Evolutionary conservation across 306 rosid species (phyloP).

Genomic region (Malus fusca): DNA sequence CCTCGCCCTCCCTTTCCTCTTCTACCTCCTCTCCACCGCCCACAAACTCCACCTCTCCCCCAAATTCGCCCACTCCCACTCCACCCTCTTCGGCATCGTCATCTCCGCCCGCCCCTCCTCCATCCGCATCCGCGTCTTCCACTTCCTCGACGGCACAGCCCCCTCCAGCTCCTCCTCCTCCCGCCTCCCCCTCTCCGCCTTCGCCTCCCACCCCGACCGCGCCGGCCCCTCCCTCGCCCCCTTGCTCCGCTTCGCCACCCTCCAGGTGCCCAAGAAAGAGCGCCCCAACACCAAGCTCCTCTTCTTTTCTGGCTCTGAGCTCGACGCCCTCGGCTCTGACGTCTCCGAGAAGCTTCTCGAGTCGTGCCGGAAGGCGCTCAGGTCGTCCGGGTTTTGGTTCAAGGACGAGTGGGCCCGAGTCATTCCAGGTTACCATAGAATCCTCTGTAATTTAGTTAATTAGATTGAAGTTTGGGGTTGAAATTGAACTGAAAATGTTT

Average conservation of each 20-base stretch:
- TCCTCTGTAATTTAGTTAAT: neutral
- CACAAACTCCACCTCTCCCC: conserved; percentile 33
- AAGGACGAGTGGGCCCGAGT: conserved; percentile 41
- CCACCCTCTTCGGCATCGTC: conserved; percentile 29
- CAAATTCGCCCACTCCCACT: conserved; percentile 25
- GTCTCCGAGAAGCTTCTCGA: conserved; percentile 23
- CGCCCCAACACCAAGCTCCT: conserved; percentile 27
- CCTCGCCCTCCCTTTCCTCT: conserved; percentile 37
- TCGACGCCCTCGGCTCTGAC: conserved; percentile 16
- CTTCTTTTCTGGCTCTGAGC: conserved; percentile 21
- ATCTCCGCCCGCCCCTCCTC: conserved; percentile 19
- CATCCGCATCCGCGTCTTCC: conserved; percentile 29
- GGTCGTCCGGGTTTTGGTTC: conserved; percentile 37
- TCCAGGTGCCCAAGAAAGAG: conserved; percentile 29
- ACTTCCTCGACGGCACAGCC: conserved; percentile 22
- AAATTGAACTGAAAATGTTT: neutral
- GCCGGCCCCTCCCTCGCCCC: conserved; percentile 9
- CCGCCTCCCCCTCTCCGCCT: conserved; percentile 14
- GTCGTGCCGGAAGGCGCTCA: conserved; percentile 29
- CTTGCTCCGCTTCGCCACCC: conserved; percentile 28
- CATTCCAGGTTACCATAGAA: neutral
- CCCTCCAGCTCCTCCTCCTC: conserved; percentile 16
- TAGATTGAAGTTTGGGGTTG: neutral
- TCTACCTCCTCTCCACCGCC: conserved; percentile 46
- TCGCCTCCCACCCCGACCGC: neutral